Evolutionary conservation across 2,329 filamentous ascomycete species (phyloP).

Genomic region (Fonsecaea erecta): DNA sequence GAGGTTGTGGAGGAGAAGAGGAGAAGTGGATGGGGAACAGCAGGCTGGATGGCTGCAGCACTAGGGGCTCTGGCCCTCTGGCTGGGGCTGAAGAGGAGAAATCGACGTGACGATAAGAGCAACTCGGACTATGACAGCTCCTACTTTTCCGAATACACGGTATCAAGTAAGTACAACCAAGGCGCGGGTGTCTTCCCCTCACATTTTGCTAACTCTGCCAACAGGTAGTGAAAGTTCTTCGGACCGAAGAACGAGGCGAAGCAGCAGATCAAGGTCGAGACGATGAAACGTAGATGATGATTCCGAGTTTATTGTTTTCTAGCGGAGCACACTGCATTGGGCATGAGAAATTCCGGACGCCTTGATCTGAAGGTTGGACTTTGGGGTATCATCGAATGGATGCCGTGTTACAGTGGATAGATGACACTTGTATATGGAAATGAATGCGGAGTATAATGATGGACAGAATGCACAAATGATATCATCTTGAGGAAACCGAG

Average conservation of each 20-base stretch:
- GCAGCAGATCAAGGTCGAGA: constrained; percentile 38
- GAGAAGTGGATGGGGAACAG: constrained; percentile 45
- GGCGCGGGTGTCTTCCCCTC: constrained; percentile 37
- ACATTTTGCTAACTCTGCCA: constrained; percentile 10
- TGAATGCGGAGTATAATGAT: constrained; percentile 3
- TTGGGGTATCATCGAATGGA: background rate
- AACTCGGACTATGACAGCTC: constrained; percentile 43
- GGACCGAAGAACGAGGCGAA: constrained; percentile 46
- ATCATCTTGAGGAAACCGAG: background rate
- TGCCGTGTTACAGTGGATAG: background rate
- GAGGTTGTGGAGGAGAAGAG: constrained; percentile 42
- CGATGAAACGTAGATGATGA: constrained; percentile 12
- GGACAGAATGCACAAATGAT: constrained; percentile 13
- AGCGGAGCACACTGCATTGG: constrained; percentile 7
- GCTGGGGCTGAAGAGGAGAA: constrained; percentile 51
- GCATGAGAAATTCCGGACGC: background rate
- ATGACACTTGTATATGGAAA: background rate
- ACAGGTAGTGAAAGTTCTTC: constrained; percentile 51
- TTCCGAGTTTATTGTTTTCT: background rate
- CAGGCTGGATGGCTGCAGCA: constrained; percentile 49
- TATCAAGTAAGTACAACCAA: constrained; percentile 45
- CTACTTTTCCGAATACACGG: constrained; percentile 48
- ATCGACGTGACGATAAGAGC: constrained; percentile 46
- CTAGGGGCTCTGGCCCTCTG: constrained; percentile 52
- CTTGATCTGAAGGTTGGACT: background rate